Evolutionary conservation across 169 alveolate genomes (phyloP).

Genomic region (Cryptosporidium baileyi): DNA sequence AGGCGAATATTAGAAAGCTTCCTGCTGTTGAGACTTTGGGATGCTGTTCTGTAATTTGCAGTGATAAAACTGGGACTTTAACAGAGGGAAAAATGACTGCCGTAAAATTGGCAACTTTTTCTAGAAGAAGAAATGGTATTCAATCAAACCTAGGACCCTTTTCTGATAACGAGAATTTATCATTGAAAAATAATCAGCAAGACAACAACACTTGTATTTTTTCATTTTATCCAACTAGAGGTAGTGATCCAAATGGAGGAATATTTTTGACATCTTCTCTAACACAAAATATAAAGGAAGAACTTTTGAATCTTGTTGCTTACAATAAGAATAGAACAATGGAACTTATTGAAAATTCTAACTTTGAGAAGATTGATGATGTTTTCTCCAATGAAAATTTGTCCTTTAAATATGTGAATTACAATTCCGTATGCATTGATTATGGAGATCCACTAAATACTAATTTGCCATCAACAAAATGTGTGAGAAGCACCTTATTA

Average conservation of each 20-base stretch:
- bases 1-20: constrained; percentile 90
- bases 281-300: constrained; percentile 57
- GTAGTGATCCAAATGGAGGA: constrained; percentile 89
- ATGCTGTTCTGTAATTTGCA: constrained; percentile 94
- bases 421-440: constrained; percentile 50
- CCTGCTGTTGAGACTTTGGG: constrained; percentile 98
- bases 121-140: constrained; percentile 75
- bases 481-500: constrained; percentile 78
- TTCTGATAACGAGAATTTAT: constrained; percentile 73
- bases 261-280: constrained; percentile 78
- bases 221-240: constrained; percentile 86
- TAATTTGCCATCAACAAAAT: constrained; percentile 53
- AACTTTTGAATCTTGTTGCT: constrained; percentile 9
- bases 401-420: constrained; percentile 13
- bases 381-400: neutral
- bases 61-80: constrained; percentile 98
- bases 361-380: neutral
- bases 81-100: constrained; percentile 96
- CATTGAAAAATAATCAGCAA: constrained; percentile 67
- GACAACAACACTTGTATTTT: constrained; percentile 72
- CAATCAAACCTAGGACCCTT: constrained; percentile 70
- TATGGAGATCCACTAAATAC: constrained; percentile 48
- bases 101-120: constrained; percentile 80
- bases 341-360: constrained; percentile 10
- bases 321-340: constrained; percentile 21